Base-by-base conservation (phyloP, 2,329 filamentous ascomycete species). In the Sporothrix protearum region DNA sequence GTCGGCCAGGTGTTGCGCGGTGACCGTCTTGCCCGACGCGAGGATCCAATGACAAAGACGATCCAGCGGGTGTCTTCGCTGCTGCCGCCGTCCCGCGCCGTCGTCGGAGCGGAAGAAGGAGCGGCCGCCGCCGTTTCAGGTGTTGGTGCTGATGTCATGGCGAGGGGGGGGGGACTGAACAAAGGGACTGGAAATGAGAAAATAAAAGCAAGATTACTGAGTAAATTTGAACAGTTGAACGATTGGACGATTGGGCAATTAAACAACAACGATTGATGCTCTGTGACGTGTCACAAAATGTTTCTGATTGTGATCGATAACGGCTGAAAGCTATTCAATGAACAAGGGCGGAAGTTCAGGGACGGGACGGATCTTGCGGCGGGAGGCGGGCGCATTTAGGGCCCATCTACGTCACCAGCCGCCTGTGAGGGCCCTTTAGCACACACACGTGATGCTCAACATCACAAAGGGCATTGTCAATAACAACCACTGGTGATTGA, bases 11-110 rank as follows among this genome's bases (percentile, higher is more conserved):
- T 81, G 81, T 71, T 84, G 80, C 22, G 86, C 87, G 19, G 89
- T 82, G 2, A 87, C 89, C 59, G 86, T 88, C 80, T 89, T 89
- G 59, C 87, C 87, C 74, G 85, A 88, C 16, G 87, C 36, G 87
- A 87, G 25, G 87, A 86, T 2, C 87, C 87, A 2, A 86, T 88
- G 63, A 89, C 81, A 75, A 89, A 82, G 84, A 86, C 88, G 75
- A 89, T 87, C 77, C 88, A 87, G 25, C 70, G 64, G 4, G 47
- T 69, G 45, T 71, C 70, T 33, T 73, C 72, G 28, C 10, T 33
- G 59, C 71, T 67, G 59, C 71, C 71, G 57, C 71, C 71, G 42
- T 70, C 71, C 36, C 45, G 59, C 36, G 28, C 9, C 6, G n/a
- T 53, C 0, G 42, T 30, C 10, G 42, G 61, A 1, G 57, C 53